phyloP scores from a whole-genome alignment of 805 yeast species.

The Candida coquimbonensis region DNA sequence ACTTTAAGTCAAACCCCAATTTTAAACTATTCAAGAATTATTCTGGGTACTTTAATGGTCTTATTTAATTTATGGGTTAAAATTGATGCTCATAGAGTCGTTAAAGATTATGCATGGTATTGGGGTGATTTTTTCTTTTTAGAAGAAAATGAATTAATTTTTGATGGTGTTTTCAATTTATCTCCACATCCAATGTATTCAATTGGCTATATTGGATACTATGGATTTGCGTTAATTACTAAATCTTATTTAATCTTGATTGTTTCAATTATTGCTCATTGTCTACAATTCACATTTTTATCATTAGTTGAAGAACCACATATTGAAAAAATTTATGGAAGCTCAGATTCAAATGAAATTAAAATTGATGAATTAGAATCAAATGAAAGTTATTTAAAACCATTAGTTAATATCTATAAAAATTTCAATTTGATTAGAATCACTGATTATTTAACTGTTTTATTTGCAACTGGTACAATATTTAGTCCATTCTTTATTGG shows the following conservation, averaged over 20 bases:
- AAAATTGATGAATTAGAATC: slow-evolving; percentile 28
- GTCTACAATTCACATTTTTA: slow-evolving; percentile 67
- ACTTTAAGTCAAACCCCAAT: slow-evolving; percentile 37
- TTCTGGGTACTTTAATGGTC: slow-evolving; percentile 54
- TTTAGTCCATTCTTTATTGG: slow-evolving; percentile 32
- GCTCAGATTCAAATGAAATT: slow-evolving; percentile 28
- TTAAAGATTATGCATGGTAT: slow-evolving; percentile 89
- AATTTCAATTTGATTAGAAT: slow-evolving; percentile 60
- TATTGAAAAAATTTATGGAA: slow-evolving; percentile 69
- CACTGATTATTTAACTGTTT: slow-evolving; percentile 49
- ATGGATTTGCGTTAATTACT: slow-evolving; percentile 73
- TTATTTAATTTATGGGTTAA: slow-evolving; percentile 80
- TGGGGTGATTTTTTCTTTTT: slow-evolving; percentile 92
- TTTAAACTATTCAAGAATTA: slow-evolving; percentile 43
- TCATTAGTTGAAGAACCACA: slow-evolving; percentile 79
- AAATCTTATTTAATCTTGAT: slow-evolving; percentile 64
- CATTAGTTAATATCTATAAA: slow-evolving; percentile 48
- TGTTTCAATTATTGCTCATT: slow-evolving; percentile 70
- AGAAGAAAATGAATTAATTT: slow-evolving; percentile 61
- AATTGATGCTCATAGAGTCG: slow-evolving; percentile 80
- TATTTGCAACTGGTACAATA: slow-evolving; percentile 34
- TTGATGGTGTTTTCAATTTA: slow-evolving; percentile 85
- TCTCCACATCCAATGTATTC: slow-evolving; percentile 94
- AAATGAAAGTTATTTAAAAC: slow-evolving; percentile 38
- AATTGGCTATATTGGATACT: slow-evolving; percentile 81